Evolutionary conservation across 106 monocot genomes (phyloP), one percentile per base, ranked within the genome.

Genomic region (Posidonia australis): DNA sequence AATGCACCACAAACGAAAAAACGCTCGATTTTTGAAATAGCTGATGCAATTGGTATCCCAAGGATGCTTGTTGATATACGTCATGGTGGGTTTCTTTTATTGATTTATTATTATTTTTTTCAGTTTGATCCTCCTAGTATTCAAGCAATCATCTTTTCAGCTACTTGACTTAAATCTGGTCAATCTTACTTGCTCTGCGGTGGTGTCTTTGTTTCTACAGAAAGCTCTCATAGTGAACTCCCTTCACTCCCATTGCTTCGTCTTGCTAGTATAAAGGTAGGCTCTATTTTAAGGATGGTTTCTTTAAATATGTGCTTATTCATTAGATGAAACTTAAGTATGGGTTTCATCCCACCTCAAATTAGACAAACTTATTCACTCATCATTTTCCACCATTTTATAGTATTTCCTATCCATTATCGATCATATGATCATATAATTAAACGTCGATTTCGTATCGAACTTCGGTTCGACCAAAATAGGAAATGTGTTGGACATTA

Each of bases 41-140:
- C 94, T 36, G 84, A 80, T 67, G 84, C 79, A 57, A 63, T 84
- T 82, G 90, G 90, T 44, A 80, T 96, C 28, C 94, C 94, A 56
- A 75, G 94, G 59, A 78, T 79, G 66, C 62, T 96, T 61, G 82
- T 96, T 61, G 94, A 96, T 57, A 90, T 96, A 71, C 94, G 94
- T 62, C 94, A 96, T 78, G 94, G 94, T 96, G 17, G 51, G 30
- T 29, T 25, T 76, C 11, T 67, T 44, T 23, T 19, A 57, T 24
- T 17, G 10, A 9, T 14, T 17, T 66, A 22, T 25, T 1, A 65
- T 51, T 70, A 1, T 6, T 53, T 53, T 49, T 49, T 49, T 49
- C 48, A n/a, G 9, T 17, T 49, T 16, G 14, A 17, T 17, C 48
- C n/a, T n/a, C 14, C 14, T 16, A 49, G n/a, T 49, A 45, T 36